Percentiles rank a stretch among this genome's conserved stretches.
These are phyloP conservation scores for Pyronema omphalodes DNA, from an alignment of 495 filamentous ascomycete species.

Conservation along the genomic window DNA sequence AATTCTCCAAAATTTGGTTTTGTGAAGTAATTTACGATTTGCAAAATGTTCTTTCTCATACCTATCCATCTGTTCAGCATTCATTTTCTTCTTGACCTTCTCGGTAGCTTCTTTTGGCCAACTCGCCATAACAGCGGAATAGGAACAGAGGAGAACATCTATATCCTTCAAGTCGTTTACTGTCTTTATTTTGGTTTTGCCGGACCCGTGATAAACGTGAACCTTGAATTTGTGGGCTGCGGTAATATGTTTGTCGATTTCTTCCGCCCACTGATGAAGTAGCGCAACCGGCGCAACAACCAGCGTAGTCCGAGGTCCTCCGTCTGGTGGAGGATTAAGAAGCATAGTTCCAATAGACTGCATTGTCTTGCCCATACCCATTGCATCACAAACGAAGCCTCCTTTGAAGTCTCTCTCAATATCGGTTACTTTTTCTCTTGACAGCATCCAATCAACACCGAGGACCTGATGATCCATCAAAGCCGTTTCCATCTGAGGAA, in stretches of 20 bases:
- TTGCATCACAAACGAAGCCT: conserved; percentile 54
- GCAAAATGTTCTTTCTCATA: conserved; percentile 4
- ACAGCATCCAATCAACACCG: conserved; percentile 24
- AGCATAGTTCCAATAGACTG: conserved; percentile 51
- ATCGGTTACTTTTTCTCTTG: conserved; percentile 11
- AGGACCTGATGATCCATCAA: conserved; percentile 22
- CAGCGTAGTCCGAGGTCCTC: conserved; percentile 29
- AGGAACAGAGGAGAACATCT: conserved; percentile 20
- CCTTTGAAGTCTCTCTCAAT: conserved; percentile 24
- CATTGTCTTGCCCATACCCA: conserved; percentile 63
- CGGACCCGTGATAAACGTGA: conserved; percentile 41
- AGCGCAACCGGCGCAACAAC: conserved; percentile 46
- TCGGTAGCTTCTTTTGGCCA: conserved; percentile 9
- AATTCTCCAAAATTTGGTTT: conserved; percentile 20
- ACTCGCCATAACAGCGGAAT: conserved; percentile 14
- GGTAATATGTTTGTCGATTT: conserved; percentile 29
- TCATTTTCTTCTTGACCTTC: not conserved
- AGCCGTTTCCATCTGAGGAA: conserved; percentile 18
- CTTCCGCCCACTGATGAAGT: conserved; percentile 49
- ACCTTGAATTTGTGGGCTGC: conserved; percentile 29
- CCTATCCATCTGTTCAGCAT: conserved; percentile 2
- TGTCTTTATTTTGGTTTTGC: conserved; percentile 26
- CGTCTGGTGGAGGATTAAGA: conserved; percentile 28
- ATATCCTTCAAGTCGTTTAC: not conserved
- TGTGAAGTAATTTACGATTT: conserved; percentile 9